Evolutionary conservation across 805 yeast species (phyloP).

Genomic region (Metschnikowia santaceciliae): DNA sequence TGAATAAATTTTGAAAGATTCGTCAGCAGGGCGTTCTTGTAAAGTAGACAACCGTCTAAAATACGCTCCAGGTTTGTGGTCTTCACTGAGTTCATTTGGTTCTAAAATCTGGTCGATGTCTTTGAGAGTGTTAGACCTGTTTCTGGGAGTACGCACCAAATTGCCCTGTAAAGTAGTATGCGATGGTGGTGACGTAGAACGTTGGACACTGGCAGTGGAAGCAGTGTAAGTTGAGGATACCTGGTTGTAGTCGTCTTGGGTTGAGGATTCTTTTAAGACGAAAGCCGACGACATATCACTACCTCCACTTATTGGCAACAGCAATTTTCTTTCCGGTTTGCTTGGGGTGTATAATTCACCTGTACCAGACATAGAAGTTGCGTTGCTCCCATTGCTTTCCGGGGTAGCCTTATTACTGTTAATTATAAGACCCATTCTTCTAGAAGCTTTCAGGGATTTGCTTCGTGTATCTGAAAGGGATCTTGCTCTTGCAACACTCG

Average conservation of each 20-base stretch:
- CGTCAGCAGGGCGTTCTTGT: constrained; percentile 46
- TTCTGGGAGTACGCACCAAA: constrained; percentile 20
- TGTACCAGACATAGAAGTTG: not conserved
- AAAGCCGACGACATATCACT: not conserved
- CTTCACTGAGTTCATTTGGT: constrained; percentile 37
- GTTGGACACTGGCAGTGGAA: constrained; percentile 5
- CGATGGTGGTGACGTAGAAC: constrained; percentile 12
- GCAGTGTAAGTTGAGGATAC: constrained; percentile 2
- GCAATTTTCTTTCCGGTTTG: constrained; percentile 15
- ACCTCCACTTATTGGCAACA: constrained; percentile 9
- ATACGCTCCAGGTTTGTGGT: constrained; percentile 56
- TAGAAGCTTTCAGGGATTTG: constrained; percentile 58
- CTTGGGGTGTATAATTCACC: constrained; percentile 10
- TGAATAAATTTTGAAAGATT: constrained; percentile 4
- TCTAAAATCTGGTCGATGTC: constrained; percentile 36
- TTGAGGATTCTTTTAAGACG: not conserved
- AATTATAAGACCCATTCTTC: constrained; percentile 72
- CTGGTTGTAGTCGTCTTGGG: not conserved
- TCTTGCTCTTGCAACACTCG: constrained; percentile 24
- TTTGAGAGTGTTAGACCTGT: constrained; percentile 34
- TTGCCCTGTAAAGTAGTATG: constrained; percentile 4
- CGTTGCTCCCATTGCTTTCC: constrained; percentile 5
- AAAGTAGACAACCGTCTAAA: constrained; percentile 62
- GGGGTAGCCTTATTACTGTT: constrained; percentile 30
- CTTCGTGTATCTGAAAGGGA: constrained; percentile 38